These are phyloP conservation scores for Drosera capensis DNA, from an alignment of 148 eudicot genomes.

Conservation along the genomic window DNA sequence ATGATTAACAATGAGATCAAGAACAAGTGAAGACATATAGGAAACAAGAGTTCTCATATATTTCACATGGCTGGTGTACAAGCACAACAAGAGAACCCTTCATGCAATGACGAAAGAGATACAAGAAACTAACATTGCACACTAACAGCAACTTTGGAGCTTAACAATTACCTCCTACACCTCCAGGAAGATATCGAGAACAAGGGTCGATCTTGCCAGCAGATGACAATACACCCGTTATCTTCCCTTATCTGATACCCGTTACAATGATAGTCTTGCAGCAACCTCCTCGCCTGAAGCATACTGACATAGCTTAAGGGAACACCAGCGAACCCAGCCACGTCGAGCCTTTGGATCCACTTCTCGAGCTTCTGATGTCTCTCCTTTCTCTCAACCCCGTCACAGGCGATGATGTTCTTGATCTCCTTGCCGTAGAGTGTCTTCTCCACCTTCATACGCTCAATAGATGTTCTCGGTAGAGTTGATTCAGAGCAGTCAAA, in stretches of 20 bases:
- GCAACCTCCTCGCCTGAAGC: slow-evolving; percentile 59
- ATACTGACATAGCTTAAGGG: slow-evolving; percentile 63
- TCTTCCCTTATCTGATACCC: slow-evolving; percentile 75
- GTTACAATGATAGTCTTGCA: slow-evolving; percentile 54
- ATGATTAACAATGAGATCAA: not conserved
- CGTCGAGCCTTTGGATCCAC: slow-evolving; percentile 64
- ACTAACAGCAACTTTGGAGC: not conserved
- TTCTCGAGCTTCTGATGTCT: slow-evolving; percentile 85
- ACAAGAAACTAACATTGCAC: not conserved
- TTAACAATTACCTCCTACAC: slow-evolving; percentile 35
- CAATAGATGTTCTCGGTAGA: slow-evolving; percentile 50
- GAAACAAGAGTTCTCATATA: not conserved
- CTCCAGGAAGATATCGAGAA: slow-evolving; percentile 79
- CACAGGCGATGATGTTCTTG: slow-evolving; percentile 72
- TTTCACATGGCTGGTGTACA: slow-evolving; percentile 10
- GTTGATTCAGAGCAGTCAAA: slow-evolving; percentile 84
- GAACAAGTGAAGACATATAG: too few relatives aligned
- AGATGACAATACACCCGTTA: slow-evolving; percentile 64
- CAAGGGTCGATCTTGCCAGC: slow-evolving; percentile 93
- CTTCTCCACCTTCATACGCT: slow-evolving; percentile 74
- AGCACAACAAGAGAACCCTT: slow-evolving; percentile 11
- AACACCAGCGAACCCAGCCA: slow-evolving; percentile 49
- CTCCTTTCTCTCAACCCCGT: slow-evolving; percentile 59
- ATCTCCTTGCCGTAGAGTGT: slow-evolving; percentile 77
- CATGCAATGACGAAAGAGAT: slow-evolving; percentile 4